Percentiles rank a stretch among this genome's conserved stretches.
Evolutionary conservation across 306 rosid species (phyloP).

Genomic region (Cucumis hystrix): DNA sequence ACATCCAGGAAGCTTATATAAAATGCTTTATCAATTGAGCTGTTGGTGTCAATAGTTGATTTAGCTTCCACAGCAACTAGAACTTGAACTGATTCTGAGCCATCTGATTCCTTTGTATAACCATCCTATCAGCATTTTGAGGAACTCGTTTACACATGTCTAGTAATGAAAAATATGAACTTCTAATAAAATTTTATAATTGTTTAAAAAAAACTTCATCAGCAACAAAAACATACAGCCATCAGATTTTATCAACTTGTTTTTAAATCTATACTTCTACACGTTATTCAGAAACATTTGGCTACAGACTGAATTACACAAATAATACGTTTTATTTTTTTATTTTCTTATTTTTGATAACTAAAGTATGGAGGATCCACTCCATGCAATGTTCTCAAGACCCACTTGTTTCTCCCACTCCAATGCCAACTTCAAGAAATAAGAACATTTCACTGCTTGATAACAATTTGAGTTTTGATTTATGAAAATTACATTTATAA

Average conservation of each 20-base stretch:
- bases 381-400: neutral
- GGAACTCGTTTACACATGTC: neutral
- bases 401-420: neutral
- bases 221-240: neutral
- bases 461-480: neutral
- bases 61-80: conserved; percentile 85
- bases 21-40: conserved; percentile 53
- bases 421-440: neutral
- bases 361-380: neutral
- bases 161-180: neutral
- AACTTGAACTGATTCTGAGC: conserved; percentile 48
- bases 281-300: neutral
- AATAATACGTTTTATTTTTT: no score
- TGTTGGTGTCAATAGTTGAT: conserved; percentile 28
- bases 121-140: conserved; percentile 47
- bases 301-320: neutral
- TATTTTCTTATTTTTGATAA: no score
- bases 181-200: neutral
- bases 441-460: neutral
- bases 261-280: neutral
- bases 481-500: neutral
- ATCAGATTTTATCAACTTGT: neutral
- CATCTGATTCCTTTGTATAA: conserved; percentile 49
- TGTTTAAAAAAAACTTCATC: neutral
- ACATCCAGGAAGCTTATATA: conserved; percentile 68